Evolutionary conservation across 306 rosid genomes (phyloP).

Genomic region (Medicago ruthenica): DNA sequence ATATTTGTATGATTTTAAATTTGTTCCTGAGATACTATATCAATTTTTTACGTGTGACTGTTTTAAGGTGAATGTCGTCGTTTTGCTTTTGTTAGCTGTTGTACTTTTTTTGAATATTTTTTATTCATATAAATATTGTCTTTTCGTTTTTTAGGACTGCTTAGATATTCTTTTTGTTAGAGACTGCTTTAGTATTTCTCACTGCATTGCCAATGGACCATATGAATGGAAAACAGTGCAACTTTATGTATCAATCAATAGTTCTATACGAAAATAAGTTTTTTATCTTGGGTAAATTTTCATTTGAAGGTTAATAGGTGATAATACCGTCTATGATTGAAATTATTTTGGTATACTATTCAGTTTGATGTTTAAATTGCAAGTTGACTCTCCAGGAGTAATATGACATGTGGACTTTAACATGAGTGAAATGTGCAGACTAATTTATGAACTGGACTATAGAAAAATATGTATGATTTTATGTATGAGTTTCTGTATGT

Average conservation of each 20-base stretch:
- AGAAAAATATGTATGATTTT: background rate
- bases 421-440: background rate
- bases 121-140: background rate
- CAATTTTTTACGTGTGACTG: too few relatives aligned
- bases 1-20: too few relatives aligned
- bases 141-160: background rate
- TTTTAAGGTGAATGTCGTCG: background rate
- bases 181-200: background rate
- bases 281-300: background rate
- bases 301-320: background rate
- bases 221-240: constrained; percentile 12
- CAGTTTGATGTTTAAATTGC: background rate
- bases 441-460: background rate
- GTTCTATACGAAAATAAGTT: background rate
- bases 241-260: background rate
- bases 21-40: too few relatives aligned
- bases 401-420: background rate
- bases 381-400: background rate
- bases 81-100: background rate
- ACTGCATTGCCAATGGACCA: background rate
- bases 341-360: background rate
- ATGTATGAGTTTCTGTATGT: background rate
- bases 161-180: too few relatives aligned
- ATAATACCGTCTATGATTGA: background rate
- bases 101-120: background rate